Conservation (phyloP, 2,329 filamentous ascomycete genomes). For the Trichoderma asperellum region DNA sequence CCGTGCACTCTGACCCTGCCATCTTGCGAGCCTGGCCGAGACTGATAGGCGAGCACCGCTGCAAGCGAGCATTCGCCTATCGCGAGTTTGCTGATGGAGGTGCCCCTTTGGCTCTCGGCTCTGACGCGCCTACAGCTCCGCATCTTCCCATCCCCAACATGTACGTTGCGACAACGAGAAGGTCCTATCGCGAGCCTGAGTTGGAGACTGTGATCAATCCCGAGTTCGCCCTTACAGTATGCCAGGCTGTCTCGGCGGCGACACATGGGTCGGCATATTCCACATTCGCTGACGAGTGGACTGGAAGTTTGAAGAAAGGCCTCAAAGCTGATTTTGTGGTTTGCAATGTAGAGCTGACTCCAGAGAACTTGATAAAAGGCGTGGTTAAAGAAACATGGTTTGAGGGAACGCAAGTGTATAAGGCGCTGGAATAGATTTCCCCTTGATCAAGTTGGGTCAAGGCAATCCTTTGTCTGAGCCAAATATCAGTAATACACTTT, state of each 20-base stretch:
- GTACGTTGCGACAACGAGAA: conserved; percentile 62
- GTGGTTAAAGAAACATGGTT: conserved; percentile 59
- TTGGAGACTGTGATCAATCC: conserved; percentile 52
- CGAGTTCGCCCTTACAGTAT: conserved; percentile 57
- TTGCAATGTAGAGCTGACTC: conserved; percentile 54
- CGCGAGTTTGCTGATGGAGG: conserved; percentile 61
- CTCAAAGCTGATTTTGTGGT: conserved; percentile 61
- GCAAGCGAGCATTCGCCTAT: conserved; percentile 65
- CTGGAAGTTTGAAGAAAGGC: conserved; percentile 57
- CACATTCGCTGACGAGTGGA: conserved; percentile 58
- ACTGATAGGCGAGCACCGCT: conserved; percentile 58
- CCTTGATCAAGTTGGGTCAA: neutral
- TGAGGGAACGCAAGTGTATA: conserved; percentile 49
- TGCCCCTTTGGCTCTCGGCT: conserved; percentile 60
- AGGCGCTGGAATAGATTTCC: conserved; percentile 9
- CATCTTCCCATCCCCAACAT: conserved; percentile 58
- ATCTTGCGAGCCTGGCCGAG: conserved; percentile 64
- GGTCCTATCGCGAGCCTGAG: conserved; percentile 55
- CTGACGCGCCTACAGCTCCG: conserved; percentile 63
- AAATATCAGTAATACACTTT: neutral
- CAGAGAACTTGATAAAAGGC: conserved; percentile 51
- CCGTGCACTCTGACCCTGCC: conserved; percentile 63
- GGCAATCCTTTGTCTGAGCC: neutral
- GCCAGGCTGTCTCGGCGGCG: conserved; percentile 57
- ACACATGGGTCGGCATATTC: conserved; percentile 61